Evolutionary conservation across 306 rosid species (phyloP), one percentile per base, ranked within the genome.

Genomic region (Prunus mume): DNA sequence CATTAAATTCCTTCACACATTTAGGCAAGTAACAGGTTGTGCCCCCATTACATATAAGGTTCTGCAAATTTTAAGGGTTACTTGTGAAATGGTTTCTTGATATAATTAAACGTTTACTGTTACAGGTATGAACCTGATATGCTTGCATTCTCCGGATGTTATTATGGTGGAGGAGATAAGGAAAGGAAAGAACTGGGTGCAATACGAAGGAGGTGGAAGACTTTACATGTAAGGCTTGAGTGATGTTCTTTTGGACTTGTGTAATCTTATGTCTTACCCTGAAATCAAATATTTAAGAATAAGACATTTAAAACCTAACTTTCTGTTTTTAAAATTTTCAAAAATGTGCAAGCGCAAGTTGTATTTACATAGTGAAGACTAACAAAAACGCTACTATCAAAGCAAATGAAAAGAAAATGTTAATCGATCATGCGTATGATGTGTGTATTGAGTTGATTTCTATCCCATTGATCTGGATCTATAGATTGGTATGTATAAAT

Each of bases 81-180:
- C 58, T 38, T 69, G 64, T 79, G 68, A 72, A 65, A 22, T 66
- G 24, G 69, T 83, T 78, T 83, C 61, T 78, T 57, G 60, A 45
- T 78, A 2, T 70, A 60, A 74, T 71, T 13, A 32, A 17, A 66
- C 28, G 50, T 74, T 76, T 78, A 65, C 55, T 75, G 54, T 86
- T 73, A 32, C 89, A 95, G 99, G 82, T 96, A 87, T 85, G 99
- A 96, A 83, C 93, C 98, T 75, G 99, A 96, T 86, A 96, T 96
- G 99, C 97, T 96, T 83, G 99, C 99, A 78, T 96, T 96, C 86
- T 96, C 99, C 52, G 99, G 97, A 67, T 96, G 99, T 69, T 83
- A 92, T 85, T 96, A 91, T 88, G 99, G 99, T 81, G 99, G 98
- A 69, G 98, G 99, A 70, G 98, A 96, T 81, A 96, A 85, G 84